A percentile compares a stretch with the other conserved stretches of the same genome.
These are phyloP conservation scores for Leccinellum rugosiceps DNA, from an alignment of 768 basidiomycete species.

Conservation along the genomic window DNA sequence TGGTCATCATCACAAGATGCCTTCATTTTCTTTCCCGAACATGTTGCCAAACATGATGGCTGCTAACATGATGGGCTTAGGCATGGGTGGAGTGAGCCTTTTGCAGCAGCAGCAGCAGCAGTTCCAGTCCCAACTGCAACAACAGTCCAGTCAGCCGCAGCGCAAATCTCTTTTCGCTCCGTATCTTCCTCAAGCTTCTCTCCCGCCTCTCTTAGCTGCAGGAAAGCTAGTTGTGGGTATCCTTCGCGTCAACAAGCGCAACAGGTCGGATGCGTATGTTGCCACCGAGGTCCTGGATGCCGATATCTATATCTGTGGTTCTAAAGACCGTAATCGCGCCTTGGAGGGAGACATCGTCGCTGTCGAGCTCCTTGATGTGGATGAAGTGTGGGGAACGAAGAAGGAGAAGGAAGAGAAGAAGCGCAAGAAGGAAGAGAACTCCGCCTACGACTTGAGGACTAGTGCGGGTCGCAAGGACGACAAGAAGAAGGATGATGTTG, in stretches of 20 bases:
- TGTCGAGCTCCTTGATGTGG: slow-evolving; percentile 95
- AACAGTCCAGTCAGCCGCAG: slow-evolving; percentile 88
- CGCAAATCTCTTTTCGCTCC: slow-evolving; percentile 98
- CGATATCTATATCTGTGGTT: slow-evolving; percentile 98
- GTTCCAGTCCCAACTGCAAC: slow-evolving; percentile 94
- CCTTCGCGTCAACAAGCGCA: slow-evolving; percentile 95
- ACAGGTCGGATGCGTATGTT: slow-evolving; percentile 97
- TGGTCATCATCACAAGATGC: slow-evolving; percentile 95
- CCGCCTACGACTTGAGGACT: slow-evolving; percentile 84
- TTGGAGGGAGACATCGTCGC: slow-evolving; percentile 98
- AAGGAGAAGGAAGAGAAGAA: slow-evolving; percentile 99
- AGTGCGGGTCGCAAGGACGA: slow-evolving; percentile 83
- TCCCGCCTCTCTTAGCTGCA: slow-evolving; percentile 93
- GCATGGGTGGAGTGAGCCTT: slow-evolving; percentile 76
- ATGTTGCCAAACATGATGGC: slow-evolving; percentile 98
- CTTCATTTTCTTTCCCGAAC: slow-evolving; percentile 96
- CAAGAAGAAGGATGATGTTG: slow-evolving; percentile 99
- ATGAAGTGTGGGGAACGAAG: slow-evolving; percentile 98
- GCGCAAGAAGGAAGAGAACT: slow-evolving; percentile 99
- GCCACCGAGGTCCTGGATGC: slow-evolving; percentile 97
- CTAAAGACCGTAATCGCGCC: slow-evolving; percentile 97
- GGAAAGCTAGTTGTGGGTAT: slow-evolving; percentile 98
- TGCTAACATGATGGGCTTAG: slow-evolving; percentile 92
- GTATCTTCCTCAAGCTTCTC: slow-evolving; percentile 95
- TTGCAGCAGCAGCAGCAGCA: slow-evolving; percentile 93